These are phyloP conservation scores for Sporisorium iseilematis-ciliati DNA, from an alignment of 1,284 basidiomycete genomes.

Conservation along the genomic window DNA sequence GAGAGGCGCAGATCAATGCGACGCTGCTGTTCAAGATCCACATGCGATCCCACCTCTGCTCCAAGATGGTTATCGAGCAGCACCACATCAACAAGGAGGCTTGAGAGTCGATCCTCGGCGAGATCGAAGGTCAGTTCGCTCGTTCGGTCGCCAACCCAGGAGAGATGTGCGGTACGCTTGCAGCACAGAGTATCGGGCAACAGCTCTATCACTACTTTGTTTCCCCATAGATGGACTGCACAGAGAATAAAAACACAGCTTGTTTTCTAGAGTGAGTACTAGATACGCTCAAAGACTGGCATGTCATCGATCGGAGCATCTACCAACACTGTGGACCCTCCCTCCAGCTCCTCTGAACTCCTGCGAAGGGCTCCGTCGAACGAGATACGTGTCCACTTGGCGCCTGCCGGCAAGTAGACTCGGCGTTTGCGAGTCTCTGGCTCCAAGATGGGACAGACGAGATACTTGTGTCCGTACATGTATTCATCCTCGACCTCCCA, in stretches of 20 bases:
- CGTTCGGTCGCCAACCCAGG: conserved; percentile 92
- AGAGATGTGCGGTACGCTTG: conserved; percentile 98
- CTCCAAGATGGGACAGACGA: conserved; percentile 30
- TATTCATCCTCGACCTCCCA: conserved; percentile 36
- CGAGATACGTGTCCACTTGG: conserved; percentile 8
- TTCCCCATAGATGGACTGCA: not conserved
- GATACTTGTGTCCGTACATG: conserved; percentile 32
- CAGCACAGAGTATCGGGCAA: conserved; percentile 98
- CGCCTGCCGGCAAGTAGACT: conserved; percentile 25
- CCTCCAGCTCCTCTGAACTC: conserved; percentile 2
- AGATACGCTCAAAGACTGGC: conserved; percentile 20
- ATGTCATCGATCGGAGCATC: conserved; percentile 28
- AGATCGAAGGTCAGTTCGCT: conserved; percentile 80
- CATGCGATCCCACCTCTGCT: conserved; percentile 66
- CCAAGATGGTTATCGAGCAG: conserved; percentile 67
- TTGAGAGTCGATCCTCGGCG: conserved; percentile 97
- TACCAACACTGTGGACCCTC: conserved; percentile 10
- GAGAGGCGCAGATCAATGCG: conserved; percentile 87
- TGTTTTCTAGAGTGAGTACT: not conserved
- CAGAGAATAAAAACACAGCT: not conserved
- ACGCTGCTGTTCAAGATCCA: conserved; percentile 90
- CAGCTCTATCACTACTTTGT: not conserved
- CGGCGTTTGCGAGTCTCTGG: not conserved
- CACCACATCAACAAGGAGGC: conserved; percentile 74
- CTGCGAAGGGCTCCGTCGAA: not conserved